Conservation (phyloP, 2,329 filamentous ascomycete species). For the Graphilbum fragrans region DNA sequence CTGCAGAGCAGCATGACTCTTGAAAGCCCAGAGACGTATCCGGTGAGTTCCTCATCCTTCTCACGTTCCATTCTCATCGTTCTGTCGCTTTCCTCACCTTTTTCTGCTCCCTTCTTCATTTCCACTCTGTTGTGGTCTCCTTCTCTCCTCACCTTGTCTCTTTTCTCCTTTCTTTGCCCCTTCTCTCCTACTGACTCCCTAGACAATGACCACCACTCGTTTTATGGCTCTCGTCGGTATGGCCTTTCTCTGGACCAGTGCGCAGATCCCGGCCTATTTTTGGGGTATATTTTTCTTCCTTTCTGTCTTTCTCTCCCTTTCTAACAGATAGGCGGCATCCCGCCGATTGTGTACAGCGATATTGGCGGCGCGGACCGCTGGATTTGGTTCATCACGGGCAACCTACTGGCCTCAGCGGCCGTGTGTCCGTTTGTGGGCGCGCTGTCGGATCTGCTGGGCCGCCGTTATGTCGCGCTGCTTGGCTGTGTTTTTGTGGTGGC, state of each 20-base stretch:
- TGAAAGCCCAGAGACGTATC: too few relatives aligned
- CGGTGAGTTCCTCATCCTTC: too few relatives aligned
- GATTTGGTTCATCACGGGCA: slow-evolving; percentile 45
- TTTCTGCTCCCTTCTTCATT: background rate
- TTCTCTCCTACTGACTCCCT: background rate
- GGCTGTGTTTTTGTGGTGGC: slow-evolving; percentile 41
- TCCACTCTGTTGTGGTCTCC: background rate
- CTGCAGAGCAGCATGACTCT: too few relatives aligned
- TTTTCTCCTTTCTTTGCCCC: background rate
- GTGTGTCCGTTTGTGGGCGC: slow-evolving; percentile 54
- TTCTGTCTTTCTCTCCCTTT: background rate
- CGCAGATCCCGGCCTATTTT: slow-evolving; percentile 17
- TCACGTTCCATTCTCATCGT: background rate
- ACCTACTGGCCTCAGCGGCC: slow-evolving; percentile 43
- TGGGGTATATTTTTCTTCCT: slow-evolving; percentile 15
- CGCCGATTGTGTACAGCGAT: slow-evolving; percentile 43
- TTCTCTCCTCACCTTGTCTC: background rate
- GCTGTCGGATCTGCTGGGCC: slow-evolving; percentile 50
- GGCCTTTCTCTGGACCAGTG: slow-evolving; percentile 17
- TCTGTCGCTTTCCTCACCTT: background rate
- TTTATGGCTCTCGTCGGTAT: slow-evolving; percentile 16
- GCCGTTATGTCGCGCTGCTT: slow-evolving; percentile 43
- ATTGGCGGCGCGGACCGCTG: slow-evolving; percentile 48
- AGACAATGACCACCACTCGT: slow-evolving; percentile 6
- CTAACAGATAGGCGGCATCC: slow-evolving; percentile 22